Evolutionary conservation across 1,139 yeast genomes (phyloP), one percentile per base, ranked within the genome.

Genomic region (Candida tunisiensis): DNA sequence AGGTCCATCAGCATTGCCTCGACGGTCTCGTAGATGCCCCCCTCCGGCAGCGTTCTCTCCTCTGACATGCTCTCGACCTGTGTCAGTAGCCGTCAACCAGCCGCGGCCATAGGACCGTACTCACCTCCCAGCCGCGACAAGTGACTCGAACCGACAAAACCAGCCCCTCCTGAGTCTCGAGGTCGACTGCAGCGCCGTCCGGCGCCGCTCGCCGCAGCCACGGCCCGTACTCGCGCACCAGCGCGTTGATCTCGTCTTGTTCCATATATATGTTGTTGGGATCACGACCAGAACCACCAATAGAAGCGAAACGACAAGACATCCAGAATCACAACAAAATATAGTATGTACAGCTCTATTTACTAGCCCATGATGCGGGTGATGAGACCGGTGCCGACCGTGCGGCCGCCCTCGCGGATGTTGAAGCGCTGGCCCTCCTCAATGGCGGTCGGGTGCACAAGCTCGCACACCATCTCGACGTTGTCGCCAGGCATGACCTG

Each of bases 391-490:
- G 98, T 88, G 59, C 95, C 98, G 44, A 88, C 96, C 40, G 98
- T 88, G 65, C 75, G 80, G 55, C 96, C 96, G 64, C 98, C 96
- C 67, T 88, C 99, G 74, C 99, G 91, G 56, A 88, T 70, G 73
- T 88, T 88, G 77, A 88, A 88, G 62, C 96, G 80, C 66, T 83
- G 94, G 58, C 92, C 92, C 47, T 77, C 74, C 66, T 88, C 98
- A 42, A 91, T 54, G 40, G 96, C 94, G 44, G 92, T 80, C 53
- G 93, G 88, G 63, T 72, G 82, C 41, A 78, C 74, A 53, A 88
- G 68, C 53, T 78, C 80, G 52, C 91, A 82, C 48, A 73, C 74
- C 94, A 91, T 82, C 65, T 91, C 98, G 41, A 83, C 69, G 60
- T 88, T 88, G 69, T 91, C 98, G 65, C 98, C 99, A 39, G 99